Conservation (phyloP, 768 basidiomycete genomes). For the Cyclocybe cylindracea region DNA sequence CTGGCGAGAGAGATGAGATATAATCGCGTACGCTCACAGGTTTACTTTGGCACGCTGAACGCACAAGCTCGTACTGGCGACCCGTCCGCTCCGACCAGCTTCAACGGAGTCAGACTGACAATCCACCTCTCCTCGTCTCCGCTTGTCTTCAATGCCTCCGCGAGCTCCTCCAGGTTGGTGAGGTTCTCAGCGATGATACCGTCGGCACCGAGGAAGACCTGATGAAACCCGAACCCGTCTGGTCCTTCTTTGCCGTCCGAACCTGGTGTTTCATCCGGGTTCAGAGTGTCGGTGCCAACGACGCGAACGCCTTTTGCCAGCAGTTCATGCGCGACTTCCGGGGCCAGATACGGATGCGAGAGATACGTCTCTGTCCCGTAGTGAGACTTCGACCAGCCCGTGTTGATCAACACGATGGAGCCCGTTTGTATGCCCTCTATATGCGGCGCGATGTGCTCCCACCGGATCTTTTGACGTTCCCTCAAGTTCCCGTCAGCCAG, state of each 20-base stretch:
- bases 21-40: too few relatives aligned
- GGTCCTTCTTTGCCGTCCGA: slow-evolving; percentile 32
- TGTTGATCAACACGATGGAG: slow-evolving; percentile 54
- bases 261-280: slow-evolving; percentile 62
- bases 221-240: slow-evolving; percentile 56
- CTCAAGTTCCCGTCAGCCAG: slow-evolving; percentile 32
- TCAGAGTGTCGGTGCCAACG: slow-evolving; percentile 65
- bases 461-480: slow-evolving; percentile 50
- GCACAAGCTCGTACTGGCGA: slow-evolving; percentile 75
- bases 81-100: slow-evolving; percentile 60
- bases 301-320: slow-evolving; percentile 52
- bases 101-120: slow-evolving; percentile 62
- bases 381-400: slow-evolving; percentile 69
- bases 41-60: slow-evolving; percentile 13
- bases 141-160: slow-evolving; percentile 8
- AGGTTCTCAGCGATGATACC: slow-evolving; percentile 75
- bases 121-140: slow-evolving; percentile 27
- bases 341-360: slow-evolving; percentile 64
- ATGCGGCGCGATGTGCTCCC: slow-evolving; percentile 47
- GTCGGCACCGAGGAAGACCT: slow-evolving; percentile 57
- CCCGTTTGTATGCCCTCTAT: slow-evolving; percentile 37
- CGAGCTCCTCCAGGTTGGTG: slow-evolving; percentile 49
- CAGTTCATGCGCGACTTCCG: slow-evolving; percentile 51
- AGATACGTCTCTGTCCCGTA: slow-evolving; percentile 46
- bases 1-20: too few relatives aligned